Conservation (phyloP, 768 basidiomycete genomes). For the Rhodotorula sphaerocarpa region DNA sequence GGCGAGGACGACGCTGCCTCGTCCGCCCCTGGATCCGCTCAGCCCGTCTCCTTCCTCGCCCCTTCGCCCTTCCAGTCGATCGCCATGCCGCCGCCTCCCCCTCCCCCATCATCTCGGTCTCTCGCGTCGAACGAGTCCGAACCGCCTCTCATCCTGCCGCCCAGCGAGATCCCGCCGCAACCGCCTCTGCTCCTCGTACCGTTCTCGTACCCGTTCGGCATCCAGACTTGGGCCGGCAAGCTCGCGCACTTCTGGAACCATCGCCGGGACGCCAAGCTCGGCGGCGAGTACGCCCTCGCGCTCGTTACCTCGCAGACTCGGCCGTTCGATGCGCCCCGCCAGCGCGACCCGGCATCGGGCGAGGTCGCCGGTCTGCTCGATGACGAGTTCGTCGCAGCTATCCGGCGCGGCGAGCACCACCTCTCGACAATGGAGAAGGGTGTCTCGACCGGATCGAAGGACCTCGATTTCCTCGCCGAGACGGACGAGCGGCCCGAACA, state of each 20-base stretch:
- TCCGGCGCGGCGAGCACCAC: slow-evolving; percentile 39
- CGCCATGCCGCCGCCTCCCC: slow-evolving; percentile 24
- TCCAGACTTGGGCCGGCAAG: slow-evolving; percentile 37
- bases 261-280: slow-evolving; percentile 65
- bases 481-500: slow-evolving; percentile 25
- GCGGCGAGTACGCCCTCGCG: slow-evolving; percentile 61
- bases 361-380: slow-evolving; percentile 48
- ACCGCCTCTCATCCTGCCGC: slow-evolving; percentile 46
- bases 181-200: slow-evolving; percentile 58
- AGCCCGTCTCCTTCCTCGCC: slow-evolving; percentile 21
- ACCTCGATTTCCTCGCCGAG: slow-evolving; percentile 33
- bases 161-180: slow-evolving; percentile 57
- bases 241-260: slow-evolving; percentile 78
- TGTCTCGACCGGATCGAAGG: slow-evolving; percentile 26
- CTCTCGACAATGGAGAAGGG: slow-evolving; percentile 12
- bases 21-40: slow-evolving; percentile 43
- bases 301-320: slow-evolving; percentile 60
- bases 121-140: slow-evolving; percentile 28
- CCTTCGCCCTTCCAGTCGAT: slow-evolving; percentile 36
- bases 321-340: slow-evolving; percentile 51
- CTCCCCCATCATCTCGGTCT: neutral
- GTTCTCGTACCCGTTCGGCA: slow-evolving; percentile 40
- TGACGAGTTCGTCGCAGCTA: slow-evolving; percentile 51
- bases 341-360: slow-evolving; percentile 48
- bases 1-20: slow-evolving; percentile 27